Evolutionary conservation across 148 eudicot genomes (phyloP).

Genomic region (Suaeda aralocaspica): DNA sequence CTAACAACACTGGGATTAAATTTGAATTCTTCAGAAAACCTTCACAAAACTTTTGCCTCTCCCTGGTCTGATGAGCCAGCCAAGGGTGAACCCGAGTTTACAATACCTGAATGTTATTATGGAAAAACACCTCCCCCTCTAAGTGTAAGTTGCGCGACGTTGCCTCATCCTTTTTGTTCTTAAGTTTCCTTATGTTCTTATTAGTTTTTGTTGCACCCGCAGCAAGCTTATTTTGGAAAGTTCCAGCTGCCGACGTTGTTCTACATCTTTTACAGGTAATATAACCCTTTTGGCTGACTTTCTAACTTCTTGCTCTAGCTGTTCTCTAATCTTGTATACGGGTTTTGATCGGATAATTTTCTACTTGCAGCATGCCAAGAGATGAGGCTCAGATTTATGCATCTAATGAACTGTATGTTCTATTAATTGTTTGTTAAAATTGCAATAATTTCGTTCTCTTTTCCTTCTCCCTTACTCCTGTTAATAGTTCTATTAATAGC

Average conservation of each 20-base stretch:
- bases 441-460: neutral
- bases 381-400: constrained; percentile 89
- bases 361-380: constrained; percentile 80
- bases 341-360: constrained; percentile 13
- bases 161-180: neutral
- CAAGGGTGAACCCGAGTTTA: constrained; percentile 84
- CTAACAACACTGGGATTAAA: constrained; percentile 83
- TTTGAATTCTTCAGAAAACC: constrained; percentile 74
- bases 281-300: neutral
- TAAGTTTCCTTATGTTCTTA: constrained; percentile 20
- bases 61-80: constrained; percentile 98
- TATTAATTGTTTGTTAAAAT: neutral
- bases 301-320: too few species aligned
- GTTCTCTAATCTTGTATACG: neutral
- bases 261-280: constrained; percentile 84
- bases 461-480: neutral
- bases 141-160: constrained; percentile 46
- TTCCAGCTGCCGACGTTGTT: constrained; percentile 66
- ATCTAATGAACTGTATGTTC: constrained; percentile 82
- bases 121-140: constrained; percentile 65
- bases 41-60: constrained; percentile 74
- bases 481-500: neutral
- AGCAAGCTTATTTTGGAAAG: constrained; percentile 78
- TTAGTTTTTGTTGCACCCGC: constrained; percentile 34
- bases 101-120: constrained; percentile 76